Evolutionary conservation across 805 yeast species (phyloP), one percentile per base, ranked within the genome.

Genomic region (Candida montana): DNA sequence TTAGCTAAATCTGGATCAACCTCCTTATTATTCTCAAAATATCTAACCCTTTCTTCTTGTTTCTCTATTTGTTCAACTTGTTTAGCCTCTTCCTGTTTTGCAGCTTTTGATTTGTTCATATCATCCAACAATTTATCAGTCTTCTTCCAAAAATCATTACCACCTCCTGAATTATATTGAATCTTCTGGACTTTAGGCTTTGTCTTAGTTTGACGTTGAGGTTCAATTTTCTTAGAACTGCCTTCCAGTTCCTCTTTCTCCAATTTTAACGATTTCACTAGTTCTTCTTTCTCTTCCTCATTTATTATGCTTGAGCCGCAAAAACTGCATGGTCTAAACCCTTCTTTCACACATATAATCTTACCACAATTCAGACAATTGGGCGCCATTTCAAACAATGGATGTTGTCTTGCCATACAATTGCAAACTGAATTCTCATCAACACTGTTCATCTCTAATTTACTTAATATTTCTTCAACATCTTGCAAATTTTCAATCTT

Each of bases 301-400:
- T 79, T 70, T 16, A 93, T 67, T 32, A 93, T 62, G 27, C 79
- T 83, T 20, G 70, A 58, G 0, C 88, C 86, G 65, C 99, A 93
- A 47, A 64, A 83, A 2, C 93, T 74, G 56, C 99, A 93, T 4
- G 93, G 93, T 45, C 90, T 93, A 19, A 87, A 65, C 0, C 98
- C 98, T 57, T 93, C 98, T 51, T 81, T 81, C 4, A 74, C 72
- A 65, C 99, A 93, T 3, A 93, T 86, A 32, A 93, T 86, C 60
- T 89, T 86, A 10, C 99, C 99, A 60, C 99, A 93, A 45, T 83
- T 80, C 31, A 93, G 63, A 54, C 99, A 93, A 58, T 93, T 93
- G 1, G 99, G 98, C 2, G 95, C 93, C 48, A 83, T 74, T 42
- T 86, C 95, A 48, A 88, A 83, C 24, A 93, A 64, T 3, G 96